Base-by-base conservation (phyloP, 2,329 filamentous ascomycete species). In the Tolypocladium guangdongense region DNA sequence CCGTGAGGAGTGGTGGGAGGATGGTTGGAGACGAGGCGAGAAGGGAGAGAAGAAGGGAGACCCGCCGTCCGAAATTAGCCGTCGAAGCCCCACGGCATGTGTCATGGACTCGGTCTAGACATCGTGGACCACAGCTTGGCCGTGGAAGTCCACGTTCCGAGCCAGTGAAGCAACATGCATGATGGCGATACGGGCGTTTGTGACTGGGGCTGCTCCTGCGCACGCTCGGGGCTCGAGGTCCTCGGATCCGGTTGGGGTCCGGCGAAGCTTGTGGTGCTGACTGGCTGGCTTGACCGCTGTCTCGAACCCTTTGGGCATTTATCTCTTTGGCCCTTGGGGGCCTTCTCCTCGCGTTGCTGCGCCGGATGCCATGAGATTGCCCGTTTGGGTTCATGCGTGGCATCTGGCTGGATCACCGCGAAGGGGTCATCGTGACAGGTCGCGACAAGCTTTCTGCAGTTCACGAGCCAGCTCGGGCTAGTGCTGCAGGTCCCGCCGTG, bases 281-380 rank as follows among this genome's bases (percentile, higher is more conserved):
- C 32, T 11, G 16, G 24, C 22, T n/a, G 33, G 14, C 14, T 5
- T 16, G 16, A 32, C 11, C 16, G 27, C 12, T 46, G 43, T 12
- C 43, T n/a, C 6, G 24, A 22, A 18, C 27, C 22, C 27, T 14
- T 52, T 52, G 43, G 51, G 51, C 51, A 41, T 39, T 27, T 41
- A 48, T 49, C 35, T 27, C 11, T 11, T 37, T 27, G 18, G 24
- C n/a, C 22, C n/a, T 22, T 36, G 11, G 20, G 50, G 30, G 7
- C 30, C 39, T 16, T 27, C 24, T 12, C 0, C 35, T 37, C 10
- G 22, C 16, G 12, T 43, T 27, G 37, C 46, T 57, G 57, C 57
- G 52, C 51, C 55, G 51, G 56, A 52, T 53, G 56, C 55, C 58
- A 57, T 55, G 51, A 55, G 53, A 59, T 66, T 66, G 60, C 64